Evolutionary conservation across 2,329 filamentous ascomycete genomes (phyloP).

Genomic region (Aureobasidium musti): DNA sequence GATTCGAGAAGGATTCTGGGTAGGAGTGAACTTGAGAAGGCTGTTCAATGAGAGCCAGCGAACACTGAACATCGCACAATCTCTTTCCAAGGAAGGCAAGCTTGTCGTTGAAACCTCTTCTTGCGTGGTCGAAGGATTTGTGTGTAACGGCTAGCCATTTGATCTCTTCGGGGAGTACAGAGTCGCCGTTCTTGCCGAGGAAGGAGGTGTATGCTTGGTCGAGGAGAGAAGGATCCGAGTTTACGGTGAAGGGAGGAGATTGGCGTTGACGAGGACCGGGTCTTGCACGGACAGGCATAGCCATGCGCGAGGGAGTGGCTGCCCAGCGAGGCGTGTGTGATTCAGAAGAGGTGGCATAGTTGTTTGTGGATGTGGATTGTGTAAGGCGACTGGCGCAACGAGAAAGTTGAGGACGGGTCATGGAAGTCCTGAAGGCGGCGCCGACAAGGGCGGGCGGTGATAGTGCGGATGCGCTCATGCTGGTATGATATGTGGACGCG

Average conservation of each 20-base stretch:
- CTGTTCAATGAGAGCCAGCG: conserved; percentile 59
- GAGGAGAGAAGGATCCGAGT: conserved; percentile 70
- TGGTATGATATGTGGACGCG: neutral
- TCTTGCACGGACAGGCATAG: conserved; percentile 57
- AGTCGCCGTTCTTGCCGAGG: conserved; percentile 70
- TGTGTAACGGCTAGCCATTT: conserved; percentile 98
- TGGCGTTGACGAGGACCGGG: conserved; percentile 50
- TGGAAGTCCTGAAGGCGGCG: conserved; percentile 40
- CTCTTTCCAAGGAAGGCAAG: conserved; percentile 77
- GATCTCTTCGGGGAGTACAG: conserved; percentile 79
- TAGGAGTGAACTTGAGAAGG: conserved; percentile 40
- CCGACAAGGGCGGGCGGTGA: conserved; percentile 31
- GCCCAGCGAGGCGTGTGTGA: conserved; percentile 52
- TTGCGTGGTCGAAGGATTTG: conserved; percentile 96
- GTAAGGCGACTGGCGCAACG: conserved; percentile 30
- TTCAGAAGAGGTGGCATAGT: conserved; percentile 39
- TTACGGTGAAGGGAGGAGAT: conserved; percentile 66
- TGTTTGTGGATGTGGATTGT: neutral
- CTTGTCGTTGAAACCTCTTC: conserved; percentile 91
- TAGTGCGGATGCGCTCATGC: conserved; percentile 24
- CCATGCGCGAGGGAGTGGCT: conserved; percentile 52
- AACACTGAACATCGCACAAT: conserved; percentile 65
- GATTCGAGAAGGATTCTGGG: neutral
- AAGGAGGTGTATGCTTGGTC: conserved; percentile 77
- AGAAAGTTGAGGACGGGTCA: conserved; percentile 32